Evolutionary conservation across 2,329 filamentous ascomycete species (phyloP), one percentile per base, ranked within the genome.

Genomic region (Camptophora hylomeconis): DNA sequence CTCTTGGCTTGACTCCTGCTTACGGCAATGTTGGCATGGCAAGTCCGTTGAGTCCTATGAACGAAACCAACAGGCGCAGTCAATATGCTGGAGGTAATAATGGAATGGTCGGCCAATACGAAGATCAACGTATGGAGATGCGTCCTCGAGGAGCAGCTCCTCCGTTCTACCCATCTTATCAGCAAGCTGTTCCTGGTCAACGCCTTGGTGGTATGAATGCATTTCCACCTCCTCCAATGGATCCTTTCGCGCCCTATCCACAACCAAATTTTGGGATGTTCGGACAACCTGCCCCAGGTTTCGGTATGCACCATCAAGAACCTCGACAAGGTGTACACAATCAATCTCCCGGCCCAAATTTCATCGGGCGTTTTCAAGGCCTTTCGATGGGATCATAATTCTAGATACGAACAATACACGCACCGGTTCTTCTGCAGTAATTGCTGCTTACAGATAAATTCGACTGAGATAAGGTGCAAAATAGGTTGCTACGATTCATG

Each of bases 371-470:
- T 6, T 44, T 44, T 49, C 77, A 83, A 49, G 70, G 77, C 7
- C 57, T 84, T 11, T 84, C 79, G 2, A 65, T 84, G 38, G 79
- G 79, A 46, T 69, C 70, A 40, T 62, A 39, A 52, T n/a, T n/a
- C n/a, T n/a, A n/a, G n/a, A n/a, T n/a, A n/a, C n/a, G n/a, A n/a
- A n/a, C n/a, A n/a, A n/a, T n/a, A n/a, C n/a, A n/a, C n/a, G n/a
- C n/a, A n/a, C n/a, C n/a, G n/a, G n/a, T n/a, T n/a, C n/a, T n/a
- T n/a, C n/a, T n/a, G n/a, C n/a, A n/a, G n/a, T n/a, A n/a, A n/a
- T n/a, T n/a, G n/a, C n/a, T n/a, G n/a, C n/a, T n/a, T n/a, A n/a
- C n/a, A n/a, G n/a, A n/a, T n/a, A n/a, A n/a, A n/a, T n/a, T n/a
- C n/a, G n/a, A n/a, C n/a, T n/a, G n/a, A n/a, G n/a, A n/a, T n/a